Percentiles rank a stretch among this genome's conserved stretches.
Evolutionary conservation across 345 rosid species (phyloP).

Genomic region (Rhizophora mangle): DNA sequence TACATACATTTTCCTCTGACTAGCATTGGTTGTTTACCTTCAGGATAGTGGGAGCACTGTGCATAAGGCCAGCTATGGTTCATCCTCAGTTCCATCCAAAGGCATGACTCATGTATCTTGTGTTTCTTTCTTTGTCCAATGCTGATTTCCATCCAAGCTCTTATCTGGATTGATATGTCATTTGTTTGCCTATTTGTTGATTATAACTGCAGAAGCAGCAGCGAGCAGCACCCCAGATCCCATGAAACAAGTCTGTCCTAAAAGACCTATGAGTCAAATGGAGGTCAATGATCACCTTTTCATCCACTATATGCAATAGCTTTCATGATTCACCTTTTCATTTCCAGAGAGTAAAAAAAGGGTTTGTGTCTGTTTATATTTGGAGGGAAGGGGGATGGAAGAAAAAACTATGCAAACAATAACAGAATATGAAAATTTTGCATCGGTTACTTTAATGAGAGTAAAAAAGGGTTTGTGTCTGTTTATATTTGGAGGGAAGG

Average conservation of each 20-base stretch:
- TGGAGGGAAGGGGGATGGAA: no score
- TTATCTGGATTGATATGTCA: constrained; percentile 11
- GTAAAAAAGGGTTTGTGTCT: no score
- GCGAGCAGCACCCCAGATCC: constrained; percentile 51
- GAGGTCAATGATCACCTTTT: constrained; percentile 54
- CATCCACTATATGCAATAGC: no score
- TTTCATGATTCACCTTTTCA: no score
- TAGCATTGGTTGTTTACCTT: constrained; percentile 33
- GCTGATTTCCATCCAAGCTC: constrained; percentile 10
- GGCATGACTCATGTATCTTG: constrained; percentile 35
- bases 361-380: no score
- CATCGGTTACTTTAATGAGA: no score
- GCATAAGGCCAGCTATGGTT: constrained; percentile 42
- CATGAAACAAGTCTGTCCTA: constrained; percentile 62
- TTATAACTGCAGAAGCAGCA: constrained; percentile 41
- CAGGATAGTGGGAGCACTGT: constrained; percentile 65
- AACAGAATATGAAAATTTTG: no score
- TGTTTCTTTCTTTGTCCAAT: constrained; percentile 3
- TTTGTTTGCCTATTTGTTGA: constrained; percentile 7
- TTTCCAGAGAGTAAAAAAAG: no score
- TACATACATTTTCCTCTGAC: constrained; percentile 17
- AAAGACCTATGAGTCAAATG: constrained; percentile 77
- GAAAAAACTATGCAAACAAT: no score
- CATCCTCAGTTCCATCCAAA: constrained; percentile 46
- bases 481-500: no score